Percentiles rank a stretch among this genome's conserved stretches.
Evolutionary conservation across 495 filamentous ascomycete genomes (phyloP).

Genomic region (Durotheca rogersii): DNA sequence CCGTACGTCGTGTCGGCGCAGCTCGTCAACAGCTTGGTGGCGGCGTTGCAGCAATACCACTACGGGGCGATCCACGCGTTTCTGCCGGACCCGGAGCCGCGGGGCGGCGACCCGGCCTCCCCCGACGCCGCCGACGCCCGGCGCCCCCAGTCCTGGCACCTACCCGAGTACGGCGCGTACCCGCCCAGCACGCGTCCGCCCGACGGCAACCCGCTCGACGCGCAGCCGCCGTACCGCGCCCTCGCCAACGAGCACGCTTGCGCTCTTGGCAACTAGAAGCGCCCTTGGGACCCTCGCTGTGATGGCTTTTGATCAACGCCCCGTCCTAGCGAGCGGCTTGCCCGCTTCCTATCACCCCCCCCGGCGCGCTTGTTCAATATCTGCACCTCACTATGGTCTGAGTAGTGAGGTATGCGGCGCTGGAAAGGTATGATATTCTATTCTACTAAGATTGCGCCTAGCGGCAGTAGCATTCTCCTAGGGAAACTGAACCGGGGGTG

Average conservation of each 20-base stretch:
- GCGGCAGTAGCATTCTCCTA: too few relatives aligned
- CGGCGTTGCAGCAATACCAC: slow-evolving; percentile 41
- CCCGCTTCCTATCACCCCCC: too few relatives aligned
- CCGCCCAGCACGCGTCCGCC: not conserved
- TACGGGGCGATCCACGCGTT: slow-evolving; percentile 41
- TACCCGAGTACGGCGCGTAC: not conserved
- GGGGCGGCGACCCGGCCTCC: slow-evolving; percentile 42
- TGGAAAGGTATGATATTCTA: too few relatives aligned
- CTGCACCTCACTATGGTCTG: too few relatives aligned
- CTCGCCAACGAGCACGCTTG: slow-evolving; percentile 45
- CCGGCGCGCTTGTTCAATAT: too few relatives aligned
- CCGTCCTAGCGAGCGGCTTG: not conserved
- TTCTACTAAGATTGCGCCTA: too few relatives aligned
- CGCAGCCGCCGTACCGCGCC: slow-evolving; percentile 31
- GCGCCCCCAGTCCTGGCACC: not conserved
- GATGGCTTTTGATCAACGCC: not conserved
- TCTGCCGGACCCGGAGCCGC: slow-evolving; percentile 35
- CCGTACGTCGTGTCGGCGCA: slow-evolving; percentile 49
- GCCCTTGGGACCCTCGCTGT: not conserved
- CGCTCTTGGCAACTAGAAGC: not conserved
- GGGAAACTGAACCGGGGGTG: too few relatives aligned
- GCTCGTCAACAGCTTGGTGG: slow-evolving; percentile 44
- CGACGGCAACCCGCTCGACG: slow-evolving; percentile 14
- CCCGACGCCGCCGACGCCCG: not conserved
- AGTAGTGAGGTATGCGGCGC: too few relatives aligned